A percentile compares a stretch with the other conserved stretches of the same genome.
Evolutionary conservation across 345 rosid genomes (phyloP).

Genomic region (Alliaria petiolata): DNA sequence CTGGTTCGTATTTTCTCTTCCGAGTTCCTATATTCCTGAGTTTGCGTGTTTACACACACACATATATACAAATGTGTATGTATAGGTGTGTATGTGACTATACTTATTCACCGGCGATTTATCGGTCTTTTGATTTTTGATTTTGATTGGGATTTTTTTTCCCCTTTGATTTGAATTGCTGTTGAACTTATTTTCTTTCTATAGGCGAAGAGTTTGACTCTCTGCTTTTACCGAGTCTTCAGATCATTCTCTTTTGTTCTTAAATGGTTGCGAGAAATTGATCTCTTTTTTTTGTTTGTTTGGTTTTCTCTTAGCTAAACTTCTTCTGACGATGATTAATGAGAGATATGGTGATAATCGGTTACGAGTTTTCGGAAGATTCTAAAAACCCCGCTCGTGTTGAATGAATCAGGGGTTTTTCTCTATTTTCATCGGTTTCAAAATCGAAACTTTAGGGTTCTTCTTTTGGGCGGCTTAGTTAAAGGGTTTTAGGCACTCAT

Average conservation of each 20-base stretch:
- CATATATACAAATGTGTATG: neutral
- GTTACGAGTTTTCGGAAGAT: neutral
- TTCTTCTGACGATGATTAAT: neutral
- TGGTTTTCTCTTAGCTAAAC: neutral
- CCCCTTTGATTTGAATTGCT: neutral
- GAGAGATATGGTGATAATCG: neutral
- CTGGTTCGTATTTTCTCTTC: slow-evolving; percentile 22
- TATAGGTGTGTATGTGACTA: neutral
- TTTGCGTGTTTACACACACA: neutral
- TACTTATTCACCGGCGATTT: neutral
- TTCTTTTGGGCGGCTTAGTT: neutral
- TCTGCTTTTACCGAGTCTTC: slow-evolving; percentile 1
- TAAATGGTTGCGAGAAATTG: neutral
- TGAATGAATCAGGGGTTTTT: neutral
- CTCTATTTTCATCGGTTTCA: neutral
- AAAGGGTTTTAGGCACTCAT: neutral
- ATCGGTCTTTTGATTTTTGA: neutral
- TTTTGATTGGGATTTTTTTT: neutral
- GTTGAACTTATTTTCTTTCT: neutral
- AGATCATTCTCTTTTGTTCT: neutral
- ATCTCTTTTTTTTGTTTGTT: neutral
- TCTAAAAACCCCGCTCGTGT: neutral
- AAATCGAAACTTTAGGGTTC: neutral
- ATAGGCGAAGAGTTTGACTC: slow-evolving; percentile 4
- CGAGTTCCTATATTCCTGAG: neutral